Evolutionary conservation across 1,284 basidiomycete genomes (phyloP), one percentile per base, ranked within the genome.

Genomic region (Jaminaea rosea): DNA sequence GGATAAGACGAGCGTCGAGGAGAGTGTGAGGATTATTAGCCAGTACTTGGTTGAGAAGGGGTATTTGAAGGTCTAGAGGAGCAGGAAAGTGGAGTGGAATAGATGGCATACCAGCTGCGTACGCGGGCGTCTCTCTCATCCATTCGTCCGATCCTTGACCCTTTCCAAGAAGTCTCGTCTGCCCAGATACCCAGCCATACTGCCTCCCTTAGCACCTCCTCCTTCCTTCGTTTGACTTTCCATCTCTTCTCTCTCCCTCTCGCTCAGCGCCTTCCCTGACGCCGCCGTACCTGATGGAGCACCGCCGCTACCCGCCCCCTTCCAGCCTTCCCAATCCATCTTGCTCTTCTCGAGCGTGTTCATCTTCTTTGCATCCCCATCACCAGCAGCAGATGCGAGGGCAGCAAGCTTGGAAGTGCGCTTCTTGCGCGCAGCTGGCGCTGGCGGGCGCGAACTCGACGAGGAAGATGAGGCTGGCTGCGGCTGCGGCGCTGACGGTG

Each of bases 1-100:
- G 4, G 82, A 87, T 74, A 81, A 89, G 75, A 81, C 80, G 28
- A 82, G 85, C 61, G 85, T 98, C 42, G 79, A 81, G 34, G 83
- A 86, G 51, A 84, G 88, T 47, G 91, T 97, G 42, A 79, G 81
- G 58, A 79, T 83, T 54, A 91, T 98, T 72, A 81, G 82, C 27
- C 80, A 85, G 62, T 97, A 97, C 78, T 83, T 99, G 59, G 71
- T 79, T 50, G 76, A 79, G 58, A 80, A 81, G 68, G 75, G 76
- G 23, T 60, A 67, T 59, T 52, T 69, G 29, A 64, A 62, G 52
- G 49, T 32, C 39, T 42, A 11, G 24, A 42, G 34, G 10, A 10
- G n/a, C n/a, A n/a, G n/a, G n/a, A n/a, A n/a, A n/a, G n/a, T n/a
- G n/a, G n/a, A n/a, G n/a, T n/a, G n/a, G n/a, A n/a, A n/a, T n/a